Evolutionary conservation across 306 rosid species (phyloP).

Genomic region (Trifolium dubium): DNA sequence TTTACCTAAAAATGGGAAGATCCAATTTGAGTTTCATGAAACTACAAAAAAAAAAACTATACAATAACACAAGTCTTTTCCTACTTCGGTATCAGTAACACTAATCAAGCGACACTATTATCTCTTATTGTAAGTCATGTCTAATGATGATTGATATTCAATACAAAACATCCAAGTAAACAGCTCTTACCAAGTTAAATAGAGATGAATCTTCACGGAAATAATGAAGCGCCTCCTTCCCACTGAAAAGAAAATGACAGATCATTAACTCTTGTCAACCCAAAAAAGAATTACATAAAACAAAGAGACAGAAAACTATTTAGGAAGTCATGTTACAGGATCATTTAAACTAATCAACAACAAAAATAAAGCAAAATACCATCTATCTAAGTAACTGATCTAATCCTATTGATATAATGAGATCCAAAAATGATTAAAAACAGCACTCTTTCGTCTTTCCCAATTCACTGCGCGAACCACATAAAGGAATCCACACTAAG

Average conservation of each 20-base stretch:
- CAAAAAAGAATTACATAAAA: conserved; percentile 3
- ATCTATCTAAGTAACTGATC: not conserved
- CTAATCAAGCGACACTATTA: not conserved
- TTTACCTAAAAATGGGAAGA: not conserved
- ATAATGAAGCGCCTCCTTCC: conserved; percentile 86
- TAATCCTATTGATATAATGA: not conserved
- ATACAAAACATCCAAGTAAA: not conserved
- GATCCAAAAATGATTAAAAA: not conserved
- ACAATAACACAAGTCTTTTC: not conserved
- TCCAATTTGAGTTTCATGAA: not conserved
- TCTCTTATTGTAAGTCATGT: not conserved
- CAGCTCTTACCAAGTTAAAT: conserved; percentile 66
- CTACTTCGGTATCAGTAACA: not conserved
- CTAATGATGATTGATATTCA: not conserved
- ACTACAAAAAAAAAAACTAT: not conserved
- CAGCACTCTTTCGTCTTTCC: not conserved
- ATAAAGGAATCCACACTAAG: not conserved
- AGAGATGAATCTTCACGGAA: conserved; percentile 73
- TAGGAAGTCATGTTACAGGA: not conserved
- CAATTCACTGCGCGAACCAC: conserved; percentile 12
- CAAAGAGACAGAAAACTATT: not conserved
- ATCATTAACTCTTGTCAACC: conserved; percentile 18
- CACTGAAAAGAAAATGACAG: conserved; percentile 55
- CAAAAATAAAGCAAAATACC: not conserved
- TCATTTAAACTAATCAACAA: conserved; percentile 1